phyloP scores from a whole-genome alignment of 345 rosid species.

The Brassica rapa region DNA sequence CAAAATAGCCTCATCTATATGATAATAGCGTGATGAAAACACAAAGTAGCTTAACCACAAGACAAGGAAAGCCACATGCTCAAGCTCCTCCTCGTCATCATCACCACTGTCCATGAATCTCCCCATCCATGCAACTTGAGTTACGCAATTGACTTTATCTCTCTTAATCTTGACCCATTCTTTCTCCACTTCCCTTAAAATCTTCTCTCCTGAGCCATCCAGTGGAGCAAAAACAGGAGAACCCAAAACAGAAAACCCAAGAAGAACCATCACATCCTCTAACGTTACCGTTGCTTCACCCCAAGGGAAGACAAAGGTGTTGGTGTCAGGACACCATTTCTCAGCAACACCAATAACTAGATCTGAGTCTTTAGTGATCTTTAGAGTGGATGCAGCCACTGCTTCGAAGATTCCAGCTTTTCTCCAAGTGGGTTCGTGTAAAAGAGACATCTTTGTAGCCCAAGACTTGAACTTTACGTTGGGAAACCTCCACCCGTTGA shows the following conservation, averaged over 20 bases:
- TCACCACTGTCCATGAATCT: slow-evolving; percentile 42
- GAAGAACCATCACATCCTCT: too few relatives aligned
- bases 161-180: slow-evolving; percentile 7
- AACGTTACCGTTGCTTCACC: slow-evolving; percentile 58
- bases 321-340: slow-evolving; percentile 53
- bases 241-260: too few relatives aligned
- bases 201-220: not conserved
- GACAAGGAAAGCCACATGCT: slow-evolving; percentile 51
- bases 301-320: slow-evolving; percentile 53
- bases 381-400: slow-evolving; percentile 41
- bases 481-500: not conserved
- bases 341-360: slow-evolving; percentile 40
- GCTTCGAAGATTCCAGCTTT: slow-evolving; percentile 49
- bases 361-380: slow-evolving; percentile 11
- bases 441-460: not conserved
- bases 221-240: slow-evolving; percentile 39
- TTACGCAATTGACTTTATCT: not conserved
- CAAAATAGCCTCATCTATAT: not conserved
- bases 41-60: slow-evolving; percentile 47
- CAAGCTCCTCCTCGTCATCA: slow-evolving; percentile 37
- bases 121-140: slow-evolving; percentile 30
- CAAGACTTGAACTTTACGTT: not conserved
- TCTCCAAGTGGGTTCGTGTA: slow-evolving; percentile 35
- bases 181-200: not conserved
- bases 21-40: not conserved